Evolutionary conservation across 345 rosid species (phyloP), one percentile per base, ranked within the genome.

Genomic region (Populus davidiana): DNA sequence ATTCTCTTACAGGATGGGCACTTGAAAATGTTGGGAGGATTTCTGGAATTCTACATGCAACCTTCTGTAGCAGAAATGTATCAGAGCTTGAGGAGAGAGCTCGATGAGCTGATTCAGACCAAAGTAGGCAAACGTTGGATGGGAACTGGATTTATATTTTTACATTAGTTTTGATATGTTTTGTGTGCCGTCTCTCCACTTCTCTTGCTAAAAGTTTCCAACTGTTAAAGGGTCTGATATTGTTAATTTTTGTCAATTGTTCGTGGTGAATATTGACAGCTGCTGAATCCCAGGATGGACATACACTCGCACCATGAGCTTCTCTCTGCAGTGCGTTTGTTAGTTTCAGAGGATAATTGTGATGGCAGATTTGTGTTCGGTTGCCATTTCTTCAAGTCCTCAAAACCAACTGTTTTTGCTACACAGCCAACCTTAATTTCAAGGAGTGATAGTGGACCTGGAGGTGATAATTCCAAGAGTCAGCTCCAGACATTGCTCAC

Each of bases 21-120:
- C 84, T 70, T 95, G 89, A 93, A 91, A 86, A 91, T 95, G 98
- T 75, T 93, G 85, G 98, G 93, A 77, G 99, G 98, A 38, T 95
- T 85, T 80, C 73, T 95, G 82, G 99, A 95, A 77, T 91, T 95
- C 81, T 95, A 89, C 86, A 89, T 90, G 94, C 80, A 86, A 67
- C 92, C 96, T 74, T 83, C 83, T 63, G 75, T 87, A 68, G 94
- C 92, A 44, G 93, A 91, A 80, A 83, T 87, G 77, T 93, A 86
- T 75, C 88, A 76, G 76, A 83, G 75, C 83, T 72, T 93, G 75
- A 91, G 90, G 86, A 88, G 86, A 81, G 97, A 93, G 86, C 89
- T 95, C 64, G 97, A 91, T 82, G 96, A 89, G 74, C 85, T 95
- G 70, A 87, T 95, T 82, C 91, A 88, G 77, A 82, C 74, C 18